phyloP scores from a whole-genome alignment of 371 early-diverging fungal genomes.

The Coemansia sp. region DNA sequence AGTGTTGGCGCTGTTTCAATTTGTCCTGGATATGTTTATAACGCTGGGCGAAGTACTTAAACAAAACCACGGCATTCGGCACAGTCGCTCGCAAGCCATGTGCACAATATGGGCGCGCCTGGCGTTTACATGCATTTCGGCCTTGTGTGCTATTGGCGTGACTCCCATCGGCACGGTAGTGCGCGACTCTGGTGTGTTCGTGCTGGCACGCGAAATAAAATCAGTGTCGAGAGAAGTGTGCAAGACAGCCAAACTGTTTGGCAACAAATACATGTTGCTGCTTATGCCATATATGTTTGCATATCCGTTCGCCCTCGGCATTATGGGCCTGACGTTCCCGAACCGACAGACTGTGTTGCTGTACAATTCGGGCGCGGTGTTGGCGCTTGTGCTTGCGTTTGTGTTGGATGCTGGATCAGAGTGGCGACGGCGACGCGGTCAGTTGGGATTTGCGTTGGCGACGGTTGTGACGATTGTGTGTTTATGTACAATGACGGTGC shows the following conservation, averaged over 20 bases:
- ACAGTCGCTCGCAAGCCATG: neutral
- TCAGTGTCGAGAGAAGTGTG: neutral
- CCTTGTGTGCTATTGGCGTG: neutral
- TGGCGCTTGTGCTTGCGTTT: conserved; percentile 23
- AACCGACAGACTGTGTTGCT: conserved; percentile 19
- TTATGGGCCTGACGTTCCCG: conserved; percentile 5
- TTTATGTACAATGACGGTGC: conserved; percentile 2
- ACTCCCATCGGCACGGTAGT: conserved; percentile 9
- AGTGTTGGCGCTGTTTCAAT: conserved; percentile 17
- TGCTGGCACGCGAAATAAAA: conserved; percentile 8
- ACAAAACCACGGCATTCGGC: neutral
- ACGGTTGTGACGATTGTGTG: conserved; percentile 9
- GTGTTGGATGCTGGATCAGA: conserved; percentile 29
- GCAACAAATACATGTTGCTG: conserved; percentile 31
- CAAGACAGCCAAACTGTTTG: neutral
- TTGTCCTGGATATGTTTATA: conserved; percentile 15
- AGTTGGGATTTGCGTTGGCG: conserved; percentile 9
- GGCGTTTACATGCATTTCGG: neutral
- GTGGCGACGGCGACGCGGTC: conserved; percentile 17
- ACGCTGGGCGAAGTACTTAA: conserved; percentile 17
- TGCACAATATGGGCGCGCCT: conserved; percentile 13
- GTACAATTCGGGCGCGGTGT: conserved; percentile 29
- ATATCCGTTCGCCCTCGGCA: conserved; percentile 12
- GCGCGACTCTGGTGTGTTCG: conserved; percentile 26
- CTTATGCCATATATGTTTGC: conserved; percentile 34